These are phyloP conservation scores for Cyclotella cryptica DNA, from an alignment of 108 stramenopile genomes.

Conservation along the genomic window DNA sequence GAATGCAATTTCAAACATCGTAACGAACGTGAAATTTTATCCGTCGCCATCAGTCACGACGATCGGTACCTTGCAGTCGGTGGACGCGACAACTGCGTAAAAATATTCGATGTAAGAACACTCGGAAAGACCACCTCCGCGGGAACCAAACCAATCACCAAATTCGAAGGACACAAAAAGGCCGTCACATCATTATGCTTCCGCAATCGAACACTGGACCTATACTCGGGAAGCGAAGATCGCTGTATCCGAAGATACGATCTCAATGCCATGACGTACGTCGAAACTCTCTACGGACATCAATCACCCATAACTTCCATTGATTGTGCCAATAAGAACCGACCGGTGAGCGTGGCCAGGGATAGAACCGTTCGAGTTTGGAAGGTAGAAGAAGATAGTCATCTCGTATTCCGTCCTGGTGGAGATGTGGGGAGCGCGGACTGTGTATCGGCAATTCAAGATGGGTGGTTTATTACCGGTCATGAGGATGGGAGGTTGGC, in stretches of 20 bases:
- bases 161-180: slow-evolving; percentile 88
- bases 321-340: slow-evolving; percentile 86
- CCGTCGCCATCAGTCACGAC: slow-evolving; percentile 92
- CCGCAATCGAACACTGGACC: slow-evolving; percentile 80
- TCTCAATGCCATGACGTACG: slow-evolving; percentile 91
- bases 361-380: slow-evolving; percentile 95
- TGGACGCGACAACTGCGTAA: slow-evolving; percentile 86
- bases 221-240: slow-evolving; percentile 95
- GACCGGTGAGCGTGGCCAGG: slow-evolving; percentile 86
- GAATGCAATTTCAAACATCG: slow-evolving; percentile 42
- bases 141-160: slow-evolving; percentile 56
- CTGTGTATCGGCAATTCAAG: slow-evolving; percentile 76
- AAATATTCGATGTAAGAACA: slow-evolving; percentile 84
- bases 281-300: slow-evolving; percentile 99
- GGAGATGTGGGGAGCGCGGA: slow-evolving; percentile 77
- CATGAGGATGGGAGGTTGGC: slow-evolving; percentile 93
- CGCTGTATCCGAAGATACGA: slow-evolving; percentile 91
- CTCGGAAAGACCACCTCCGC: slow-evolving; percentile 23
- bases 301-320: slow-evolving; percentile 89
- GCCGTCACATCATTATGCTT: slow-evolving; percentile 86
- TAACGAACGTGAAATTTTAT: slow-evolving; percentile 86
- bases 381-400: slow-evolving; percentile 98
- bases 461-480: slow-evolving; percentile 95
- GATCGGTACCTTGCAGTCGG: slow-evolving; percentile 93
- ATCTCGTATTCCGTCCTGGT: slow-evolving; percentile 94